Conservation (phyloP, 768 basidiomycete genomes). For the Tylopilus cervinicoccineus region DNA sequence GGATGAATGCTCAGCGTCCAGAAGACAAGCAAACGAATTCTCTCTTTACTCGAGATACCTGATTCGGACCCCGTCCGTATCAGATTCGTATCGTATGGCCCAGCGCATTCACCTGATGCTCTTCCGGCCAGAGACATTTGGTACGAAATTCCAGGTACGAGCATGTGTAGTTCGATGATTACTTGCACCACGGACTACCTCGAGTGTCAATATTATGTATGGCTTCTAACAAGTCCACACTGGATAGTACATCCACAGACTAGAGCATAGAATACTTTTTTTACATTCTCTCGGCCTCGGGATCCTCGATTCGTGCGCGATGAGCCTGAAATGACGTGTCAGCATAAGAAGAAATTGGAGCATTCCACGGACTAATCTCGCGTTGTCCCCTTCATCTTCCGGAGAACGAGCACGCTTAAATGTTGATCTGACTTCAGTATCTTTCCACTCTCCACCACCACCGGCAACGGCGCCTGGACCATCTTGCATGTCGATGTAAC, state of each 20-base stretch:
- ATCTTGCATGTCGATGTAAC: slow-evolving; percentile 78
- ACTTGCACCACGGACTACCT: not conserved
- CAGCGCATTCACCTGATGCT: slow-evolving; percentile 58
- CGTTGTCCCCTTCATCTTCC: slow-evolving; percentile 66
- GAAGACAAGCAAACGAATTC: slow-evolving; percentile 38
- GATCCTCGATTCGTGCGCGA: slow-evolving; percentile 58
- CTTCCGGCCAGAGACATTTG: slow-evolving; percentile 35
- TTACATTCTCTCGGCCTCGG: slow-evolving; percentile 71
- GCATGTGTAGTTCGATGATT: slow-evolving; percentile 50
- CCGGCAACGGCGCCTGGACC: slow-evolving; percentile 78
- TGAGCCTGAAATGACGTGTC: slow-evolving; percentile 40
- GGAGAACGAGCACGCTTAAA: slow-evolving; percentile 75
- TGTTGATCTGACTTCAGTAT: slow-evolving; percentile 43
- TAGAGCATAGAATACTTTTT: slow-evolving; percentile 20
- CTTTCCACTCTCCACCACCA: slow-evolving; percentile 86
- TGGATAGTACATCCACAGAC: slow-evolving; percentile 17
- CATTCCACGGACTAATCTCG: slow-evolving; percentile 46
- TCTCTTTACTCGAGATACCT: slow-evolving; percentile 49
- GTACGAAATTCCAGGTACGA: slow-evolving; percentile 40
- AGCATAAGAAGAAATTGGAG: slow-evolving; percentile 2
- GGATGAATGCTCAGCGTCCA: slow-evolving; percentile 5
- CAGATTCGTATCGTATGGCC: slow-evolving; percentile 69
- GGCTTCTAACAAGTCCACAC: slow-evolving; percentile 15
- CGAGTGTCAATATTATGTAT: slow-evolving; percentile 11
- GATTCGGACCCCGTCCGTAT: slow-evolving; percentile 49